Conservation (phyloP, 2,329 filamentous ascomycete genomes). For the Claviceps paspali region DNA sequence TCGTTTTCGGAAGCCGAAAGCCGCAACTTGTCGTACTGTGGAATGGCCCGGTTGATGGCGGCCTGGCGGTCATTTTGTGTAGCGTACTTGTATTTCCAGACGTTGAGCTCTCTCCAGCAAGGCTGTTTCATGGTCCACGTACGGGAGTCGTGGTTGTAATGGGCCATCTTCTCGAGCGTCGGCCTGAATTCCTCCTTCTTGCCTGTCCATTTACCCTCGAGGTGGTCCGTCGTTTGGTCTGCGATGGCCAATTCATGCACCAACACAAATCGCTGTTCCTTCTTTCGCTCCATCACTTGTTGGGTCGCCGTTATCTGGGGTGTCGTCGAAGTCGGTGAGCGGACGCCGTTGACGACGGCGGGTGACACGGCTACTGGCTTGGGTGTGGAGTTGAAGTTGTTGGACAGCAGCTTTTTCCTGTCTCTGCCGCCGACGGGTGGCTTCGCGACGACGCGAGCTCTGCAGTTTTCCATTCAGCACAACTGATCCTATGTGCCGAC, state of each 20-base stretch:
- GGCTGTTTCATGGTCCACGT: conserved; percentile 41
- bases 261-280: conserved; percentile 35
- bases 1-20: conserved; percentile 39
- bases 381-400: conserved; percentile 26
- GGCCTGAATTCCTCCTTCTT: conserved; percentile 37
- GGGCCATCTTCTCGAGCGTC: conserved; percentile 43
- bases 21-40: conserved; percentile 43
- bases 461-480: conserved; percentile 16
- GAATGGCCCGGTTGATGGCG: conserved; percentile 45
- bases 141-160: conserved; percentile 29
- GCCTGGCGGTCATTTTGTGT: conserved; percentile 38
- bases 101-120: conserved; percentile 49
- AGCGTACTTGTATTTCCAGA: conserved; percentile 45
- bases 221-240: conserved; percentile 32
- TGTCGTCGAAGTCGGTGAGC: conserved; percentile 37
- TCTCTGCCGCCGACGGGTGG: conserved; percentile 18
- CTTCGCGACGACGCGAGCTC: conserved; percentile 20
- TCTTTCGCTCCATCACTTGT: conserved; percentile 35
- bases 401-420: conserved; percentile 28
- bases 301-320: conserved; percentile 35
- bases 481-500: background rate
- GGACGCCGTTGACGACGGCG: conserved; percentile 34
- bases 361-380: too few relatives aligned
- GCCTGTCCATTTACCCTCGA: conserved; percentile 35
- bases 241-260: conserved; percentile 46